Base-by-base conservation (phyloP, 2,329 filamentous ascomycete genomes). In the Xylaria polymorpha region DNA sequence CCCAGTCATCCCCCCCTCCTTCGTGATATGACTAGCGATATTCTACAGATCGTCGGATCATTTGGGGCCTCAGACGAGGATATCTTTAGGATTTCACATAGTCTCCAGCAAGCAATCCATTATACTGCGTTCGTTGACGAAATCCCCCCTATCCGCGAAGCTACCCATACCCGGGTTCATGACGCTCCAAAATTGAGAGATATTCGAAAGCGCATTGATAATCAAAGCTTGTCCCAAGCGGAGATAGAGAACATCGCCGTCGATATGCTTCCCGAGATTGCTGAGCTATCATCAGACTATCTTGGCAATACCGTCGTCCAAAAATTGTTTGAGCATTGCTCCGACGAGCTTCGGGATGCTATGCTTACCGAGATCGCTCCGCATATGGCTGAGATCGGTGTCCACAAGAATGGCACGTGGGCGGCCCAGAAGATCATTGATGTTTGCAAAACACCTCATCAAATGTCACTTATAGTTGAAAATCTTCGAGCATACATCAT, bases 361-460 rank as follows among this genome's bases (percentile, higher is more conserved):
- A 98, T 99, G 96, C 85, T 99, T 67, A 82, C 85, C 15, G 90
- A 94, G 77, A 97, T 99, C 76, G 90, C 92, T 2, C 94, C 95
- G 67, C 94, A 98, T 78, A 88, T 98, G 79, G 94, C 95, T 32
- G 94, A 98, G 81, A 98, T 98, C 81, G 96, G 96, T 75, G 91
- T 98, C 8, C 96, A 99, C 87, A 99, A 99, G 88, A 99, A 99
- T 77, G 96, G 96, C 71, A 99, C 96, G 0, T 99, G 96, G 96
- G 96, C 96, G 64, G 96, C 96, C 0, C 96, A 99, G 82, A 99
- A 98, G 86, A 98, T 99, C 77, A 98, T 99, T 74, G 95, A 98
- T 77, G 94, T 97, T 7, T 95, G 94, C 80, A 94, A 96, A 82
- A 94, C 92, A 0, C 90, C 92, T 6, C 84, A 85, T 48, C 94